Evolutionary conservation across 2,329 filamentous ascomycete species (phyloP).

Genomic region (Paecilomyces dactylethromorphus): DNA sequence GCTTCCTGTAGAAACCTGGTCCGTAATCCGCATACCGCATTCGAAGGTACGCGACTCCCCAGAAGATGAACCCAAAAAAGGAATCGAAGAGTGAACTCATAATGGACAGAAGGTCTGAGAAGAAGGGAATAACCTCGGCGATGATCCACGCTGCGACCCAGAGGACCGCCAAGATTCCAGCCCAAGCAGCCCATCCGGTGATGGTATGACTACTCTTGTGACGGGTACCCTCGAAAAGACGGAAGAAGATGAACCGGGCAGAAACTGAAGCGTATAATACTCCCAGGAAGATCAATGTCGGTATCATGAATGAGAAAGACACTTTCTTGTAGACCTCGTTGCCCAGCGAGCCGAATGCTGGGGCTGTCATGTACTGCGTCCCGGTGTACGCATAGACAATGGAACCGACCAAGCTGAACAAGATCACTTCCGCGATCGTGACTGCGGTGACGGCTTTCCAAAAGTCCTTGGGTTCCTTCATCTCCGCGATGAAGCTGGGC

Average conservation of each 20-base stretch:
- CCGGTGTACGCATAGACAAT: constrained; percentile 84
- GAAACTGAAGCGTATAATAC: constrained; percentile 87
- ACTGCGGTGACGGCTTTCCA: constrained; percentile 89
- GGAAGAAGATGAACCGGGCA: constrained; percentile 87
- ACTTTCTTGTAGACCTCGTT: constrained; percentile 75
- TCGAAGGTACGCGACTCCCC: constrained; percentile 40
- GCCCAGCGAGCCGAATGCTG: constrained; percentile 78
- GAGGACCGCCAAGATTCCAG: constrained; percentile 54
- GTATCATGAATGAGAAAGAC: constrained; percentile 91
- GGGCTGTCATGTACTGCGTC: constrained; percentile 79
- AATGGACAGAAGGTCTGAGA: constrained; percentile 59
- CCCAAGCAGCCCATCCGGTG: constrained; percentile 74
- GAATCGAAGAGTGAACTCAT: constrained; percentile 76
- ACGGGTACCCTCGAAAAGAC: constrained; percentile 69
- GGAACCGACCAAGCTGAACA: constrained; percentile 75
- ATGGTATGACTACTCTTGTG: constrained; percentile 78
- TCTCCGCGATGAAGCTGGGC: constrained; percentile 91
- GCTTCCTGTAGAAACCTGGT: constrained; percentile 31
- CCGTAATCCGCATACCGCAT: constrained; percentile 38
- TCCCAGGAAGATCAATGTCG: constrained; percentile 85
- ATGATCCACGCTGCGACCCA: constrained; percentile 93
- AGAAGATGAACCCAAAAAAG: constrained; percentile 81
- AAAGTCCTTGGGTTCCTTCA: constrained; percentile 75
- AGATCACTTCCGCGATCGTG: constrained; percentile 77
- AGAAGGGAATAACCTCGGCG: constrained; percentile 89